These are phyloP conservation scores for Willaertia magna DNA, from an alignment of 208 protist genomes.

Conservation along the genomic window DNA sequence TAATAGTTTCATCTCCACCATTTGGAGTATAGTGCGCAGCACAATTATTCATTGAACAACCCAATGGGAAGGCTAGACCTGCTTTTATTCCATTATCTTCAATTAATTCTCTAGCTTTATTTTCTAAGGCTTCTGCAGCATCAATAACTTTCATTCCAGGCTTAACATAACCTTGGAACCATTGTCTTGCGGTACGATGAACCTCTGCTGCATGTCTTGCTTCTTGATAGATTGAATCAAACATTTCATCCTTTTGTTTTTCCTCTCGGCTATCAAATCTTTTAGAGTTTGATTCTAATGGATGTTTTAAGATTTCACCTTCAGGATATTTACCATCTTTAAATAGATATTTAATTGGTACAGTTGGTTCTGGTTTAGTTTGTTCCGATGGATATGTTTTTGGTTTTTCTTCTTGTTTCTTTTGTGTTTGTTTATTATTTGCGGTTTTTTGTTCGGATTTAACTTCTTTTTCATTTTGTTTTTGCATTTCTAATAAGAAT, in stretches of 20 bases:
- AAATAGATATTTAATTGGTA: background rate
- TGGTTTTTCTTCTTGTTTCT: background rate
- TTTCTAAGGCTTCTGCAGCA: conserved; percentile 79
- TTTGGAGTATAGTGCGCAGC: conserved; percentile 97
- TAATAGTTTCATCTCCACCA: conserved; percentile 77
- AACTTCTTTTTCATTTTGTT: background rate
- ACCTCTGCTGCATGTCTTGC: conserved; percentile 68
- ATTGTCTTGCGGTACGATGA: conserved; percentile 74
- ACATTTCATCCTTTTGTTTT: conserved; percentile 59
- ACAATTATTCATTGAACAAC: conserved; percentile 83
- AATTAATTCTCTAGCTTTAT: conserved; percentile 59
- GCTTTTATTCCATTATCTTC: conserved; percentile 64
- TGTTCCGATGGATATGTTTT: background rate
- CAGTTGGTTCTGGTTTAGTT: background rate
- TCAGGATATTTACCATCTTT: background rate
- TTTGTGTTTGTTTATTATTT: background rate
- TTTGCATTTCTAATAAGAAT: background rate
- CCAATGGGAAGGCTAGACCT: conserved; percentile 74
- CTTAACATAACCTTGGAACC: conserved; percentile 66
- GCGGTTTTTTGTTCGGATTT: background rate
- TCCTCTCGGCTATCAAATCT: conserved; percentile 76
- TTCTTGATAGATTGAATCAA: conserved; percentile 55
- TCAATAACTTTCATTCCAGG: conserved; percentile 74
- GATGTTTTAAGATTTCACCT: background rate
- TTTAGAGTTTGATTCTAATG: conserved; percentile 46